Conservation (phyloP, 1,139 yeast genomes). For the Yamadazyma jaroonii region DNA sequence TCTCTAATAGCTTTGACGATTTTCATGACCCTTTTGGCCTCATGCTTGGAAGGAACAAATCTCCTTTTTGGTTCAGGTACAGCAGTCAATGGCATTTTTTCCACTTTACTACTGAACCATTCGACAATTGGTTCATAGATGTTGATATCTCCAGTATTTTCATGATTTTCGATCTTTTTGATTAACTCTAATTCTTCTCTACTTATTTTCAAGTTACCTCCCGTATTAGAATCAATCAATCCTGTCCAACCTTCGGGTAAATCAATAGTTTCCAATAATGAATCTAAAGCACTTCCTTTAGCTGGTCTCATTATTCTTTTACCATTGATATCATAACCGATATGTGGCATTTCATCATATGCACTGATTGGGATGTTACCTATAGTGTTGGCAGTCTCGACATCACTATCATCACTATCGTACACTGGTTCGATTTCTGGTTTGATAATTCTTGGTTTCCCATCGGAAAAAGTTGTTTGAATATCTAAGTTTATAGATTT, state of each 20-base stretch:
- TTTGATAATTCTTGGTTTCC: constrained; percentile 66
- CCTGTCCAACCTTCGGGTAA: constrained; percentile 99
- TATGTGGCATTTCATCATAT: constrained; percentile 95
- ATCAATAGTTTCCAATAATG: constrained; percentile 82
- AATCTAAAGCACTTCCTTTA: constrained; percentile 90
- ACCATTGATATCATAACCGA: constrained; percentile 96
- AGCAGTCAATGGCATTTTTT: constrained; percentile 90
- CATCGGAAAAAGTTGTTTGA: constrained; percentile 70
- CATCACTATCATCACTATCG: constrained; percentile 91
- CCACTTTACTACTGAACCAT: constrained; percentile 87
- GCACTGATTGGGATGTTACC: constrained; percentile 93
- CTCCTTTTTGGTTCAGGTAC: constrained; percentile 97
- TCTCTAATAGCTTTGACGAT: constrained; percentile 94
- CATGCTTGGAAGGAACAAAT: constrained; percentile 94
- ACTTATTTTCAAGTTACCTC: constrained; percentile 80
- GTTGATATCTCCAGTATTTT: constrained; percentile 72
- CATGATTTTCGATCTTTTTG: constrained; percentile 80
- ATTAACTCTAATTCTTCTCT: constrained; percentile 88
- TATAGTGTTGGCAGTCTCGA: constrained; percentile 80
- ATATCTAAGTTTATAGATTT: constrained; percentile 41
- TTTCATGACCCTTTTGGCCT: constrained; percentile 94
- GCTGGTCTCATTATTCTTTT: constrained; percentile 99
- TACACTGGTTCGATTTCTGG: constrained; percentile 93
- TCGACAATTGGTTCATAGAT: constrained; percentile 95
- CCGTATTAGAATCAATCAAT: constrained; percentile 84